Conservation (phyloP, 306 rosid genomes). For the Ammopiptanthus mongolicus region DNA sequence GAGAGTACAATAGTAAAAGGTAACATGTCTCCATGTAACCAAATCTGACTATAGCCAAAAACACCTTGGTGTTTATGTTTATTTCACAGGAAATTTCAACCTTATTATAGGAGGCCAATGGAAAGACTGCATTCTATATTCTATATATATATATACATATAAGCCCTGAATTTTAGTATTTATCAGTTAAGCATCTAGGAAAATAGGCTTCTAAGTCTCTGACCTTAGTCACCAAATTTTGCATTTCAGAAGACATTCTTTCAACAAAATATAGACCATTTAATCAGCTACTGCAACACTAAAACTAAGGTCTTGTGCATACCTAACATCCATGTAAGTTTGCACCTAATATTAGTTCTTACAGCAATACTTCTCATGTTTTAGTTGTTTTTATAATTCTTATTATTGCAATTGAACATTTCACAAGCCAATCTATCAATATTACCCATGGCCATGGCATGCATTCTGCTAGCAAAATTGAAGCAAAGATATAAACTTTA, state of each 20-base stretch:
- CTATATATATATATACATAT: neutral
- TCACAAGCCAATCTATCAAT: neutral
- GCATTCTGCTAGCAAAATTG: neutral
- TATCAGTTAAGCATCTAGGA: neutral
- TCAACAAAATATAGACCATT: neutral
- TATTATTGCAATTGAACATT: neutral
- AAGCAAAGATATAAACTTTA: neutral
- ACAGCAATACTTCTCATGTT: neutral
- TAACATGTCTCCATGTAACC: neutral
- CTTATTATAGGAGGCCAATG: neutral
- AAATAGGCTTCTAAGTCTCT: neutral
- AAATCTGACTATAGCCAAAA: neutral
- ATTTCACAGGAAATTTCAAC: neutral
- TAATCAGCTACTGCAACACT: neutral
- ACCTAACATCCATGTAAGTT: neutral
- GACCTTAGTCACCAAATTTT: constrained; percentile 1
- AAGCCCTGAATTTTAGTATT: neutral
- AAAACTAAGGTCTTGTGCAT: neutral
- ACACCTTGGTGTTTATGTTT: neutral
- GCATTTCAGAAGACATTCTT: neutral
- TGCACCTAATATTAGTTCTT: neutral
- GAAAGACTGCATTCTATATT: neutral
- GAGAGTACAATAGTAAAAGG: neutral
- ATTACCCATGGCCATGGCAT: neutral
- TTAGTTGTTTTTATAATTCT: neutral